A percentile compares a stretch with the other conserved stretches of the same genome.
phyloP scores from a whole-genome alignment of 2,329 filamentous ascomycete genomes.

The Capronia epimyces region DNA sequence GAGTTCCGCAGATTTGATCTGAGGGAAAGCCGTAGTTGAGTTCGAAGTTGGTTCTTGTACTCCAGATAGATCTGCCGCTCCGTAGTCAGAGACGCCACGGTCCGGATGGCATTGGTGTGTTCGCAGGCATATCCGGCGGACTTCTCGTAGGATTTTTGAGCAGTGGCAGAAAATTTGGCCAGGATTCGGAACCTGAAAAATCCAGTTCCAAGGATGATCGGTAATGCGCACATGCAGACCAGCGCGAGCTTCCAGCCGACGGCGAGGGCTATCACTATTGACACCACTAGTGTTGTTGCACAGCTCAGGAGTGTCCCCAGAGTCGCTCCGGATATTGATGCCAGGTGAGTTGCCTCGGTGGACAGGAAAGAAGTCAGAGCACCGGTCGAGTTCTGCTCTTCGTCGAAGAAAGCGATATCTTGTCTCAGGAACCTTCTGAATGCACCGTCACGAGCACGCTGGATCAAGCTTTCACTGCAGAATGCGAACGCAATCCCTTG shows the following conservation, averaged over 20 bases:
- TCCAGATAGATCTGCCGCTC: slow-evolving; percentile 71
- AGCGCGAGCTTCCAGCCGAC: slow-evolving; percentile 85
- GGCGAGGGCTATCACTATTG: slow-evolving; percentile 63
- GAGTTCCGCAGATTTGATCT: slow-evolving; percentile 72
- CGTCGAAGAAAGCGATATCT: slow-evolving; percentile 88
- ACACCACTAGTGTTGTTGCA: slow-evolving; percentile 68
- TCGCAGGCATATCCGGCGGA: slow-evolving; percentile 88
- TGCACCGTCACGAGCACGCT: slow-evolving; percentile 72
- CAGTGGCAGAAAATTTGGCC: slow-evolving; percentile 69
- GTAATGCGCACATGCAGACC: slow-evolving; percentile 73
- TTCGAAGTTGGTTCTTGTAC: slow-evolving; percentile 63
- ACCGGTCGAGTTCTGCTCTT: slow-evolving; percentile 81
- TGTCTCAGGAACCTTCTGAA: slow-evolving; percentile 87
- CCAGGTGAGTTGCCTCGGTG: slow-evolving; percentile 81
- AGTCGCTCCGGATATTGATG: slow-evolving; percentile 80
- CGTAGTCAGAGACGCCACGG: slow-evolving; percentile 82
- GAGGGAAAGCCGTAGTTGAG: slow-evolving; percentile 63
- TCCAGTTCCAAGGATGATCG: slow-evolving; percentile 71
- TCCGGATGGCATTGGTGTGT: slow-evolving; percentile 87
- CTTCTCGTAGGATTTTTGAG: slow-evolving; percentile 71
- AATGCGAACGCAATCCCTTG: slow-evolving; percentile 74
- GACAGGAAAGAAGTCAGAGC: slow-evolving; percentile 83
- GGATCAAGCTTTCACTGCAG: slow-evolving; percentile 80
- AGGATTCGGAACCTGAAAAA: slow-evolving; percentile 84
- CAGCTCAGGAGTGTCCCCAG: slow-evolving; percentile 82